Evolutionary conservation across 2,329 filamentous ascomycete genomes (phyloP).

Genomic region (Penicillium sp.): DNA sequence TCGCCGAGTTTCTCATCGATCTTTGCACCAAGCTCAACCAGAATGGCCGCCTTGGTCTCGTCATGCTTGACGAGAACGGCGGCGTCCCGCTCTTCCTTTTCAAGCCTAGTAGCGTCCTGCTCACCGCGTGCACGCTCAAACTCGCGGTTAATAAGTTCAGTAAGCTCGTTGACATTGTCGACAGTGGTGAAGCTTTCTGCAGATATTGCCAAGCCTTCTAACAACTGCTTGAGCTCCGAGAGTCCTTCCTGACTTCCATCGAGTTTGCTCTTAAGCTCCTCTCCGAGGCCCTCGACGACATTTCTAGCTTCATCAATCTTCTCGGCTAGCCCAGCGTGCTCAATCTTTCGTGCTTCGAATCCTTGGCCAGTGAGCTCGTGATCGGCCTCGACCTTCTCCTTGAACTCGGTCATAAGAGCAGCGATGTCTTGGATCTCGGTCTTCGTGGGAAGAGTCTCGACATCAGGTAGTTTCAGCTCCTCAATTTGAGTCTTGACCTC

Average conservation of each 20-base stretch:
- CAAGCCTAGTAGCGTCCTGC: conserved; percentile 80
- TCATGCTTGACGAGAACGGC: conserved; percentile 64
- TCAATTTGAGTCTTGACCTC: conserved; percentile 83
- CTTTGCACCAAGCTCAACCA: conserved; percentile 60
- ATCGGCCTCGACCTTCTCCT: conserved; percentile 67
- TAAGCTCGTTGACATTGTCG: conserved; percentile 72
- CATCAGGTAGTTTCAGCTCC: conserved; percentile 72
- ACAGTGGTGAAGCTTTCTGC: conserved; percentile 52
- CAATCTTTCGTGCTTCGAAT: conserved; percentile 81
- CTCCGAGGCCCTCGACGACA: conserved; percentile 78
- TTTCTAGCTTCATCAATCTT: conserved; percentile 78
- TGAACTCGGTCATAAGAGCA: conserved; percentile 71
- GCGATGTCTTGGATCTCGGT: conserved; percentile 75
- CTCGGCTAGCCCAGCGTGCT: conserved; percentile 78
- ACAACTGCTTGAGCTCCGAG: conserved; percentile 59
- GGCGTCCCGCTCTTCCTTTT: conserved; percentile 67
- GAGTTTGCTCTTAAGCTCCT: conserved; percentile 75
- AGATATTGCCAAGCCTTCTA: conserved; percentile 71
- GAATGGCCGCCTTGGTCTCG: conserved; percentile 60
- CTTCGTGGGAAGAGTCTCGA: conserved; percentile 73
- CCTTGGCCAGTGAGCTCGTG: conserved; percentile 76
- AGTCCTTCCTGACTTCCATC: conserved; percentile 74
- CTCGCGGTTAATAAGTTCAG: conserved; percentile 77
- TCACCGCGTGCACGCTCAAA: conserved; percentile 85
- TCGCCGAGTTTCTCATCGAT: conserved; percentile 80